These are phyloP conservation scores for Hypoxylon sp. DNA, from an alignment of 2,329 filamentous ascomycete species.

Conservation along the genomic window DNA sequence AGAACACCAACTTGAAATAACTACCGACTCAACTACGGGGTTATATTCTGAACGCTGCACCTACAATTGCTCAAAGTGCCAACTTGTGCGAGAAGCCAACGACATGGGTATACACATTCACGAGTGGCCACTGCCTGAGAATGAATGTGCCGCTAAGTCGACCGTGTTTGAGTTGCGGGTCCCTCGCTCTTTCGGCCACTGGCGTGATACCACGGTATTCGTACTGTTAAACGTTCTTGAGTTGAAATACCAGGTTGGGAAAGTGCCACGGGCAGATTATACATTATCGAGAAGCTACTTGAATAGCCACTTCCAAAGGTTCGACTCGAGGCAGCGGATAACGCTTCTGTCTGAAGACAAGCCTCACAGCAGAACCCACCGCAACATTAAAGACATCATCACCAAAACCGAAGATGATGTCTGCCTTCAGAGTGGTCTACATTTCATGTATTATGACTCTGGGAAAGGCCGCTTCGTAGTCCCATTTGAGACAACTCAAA, in stretches of 20 bases:
- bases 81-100: conserved; percentile 51
- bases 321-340: conserved; percentile 17
- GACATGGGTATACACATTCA: conserved; percentile 62
- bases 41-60: background rate
- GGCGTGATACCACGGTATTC: conserved; percentile 65
- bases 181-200: conserved; percentile 60
- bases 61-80: conserved; percentile 58
- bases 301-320: background rate
- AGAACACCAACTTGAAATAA: conserved; percentile 20
- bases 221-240: conserved; percentile 60
- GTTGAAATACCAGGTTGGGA: conserved; percentile 35
- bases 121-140: conserved; percentile 69
- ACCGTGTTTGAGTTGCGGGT: conserved; percentile 67
- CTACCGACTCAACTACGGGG: background rate
- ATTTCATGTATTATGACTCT: conserved; percentile 58
- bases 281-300: background rate
- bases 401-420: conserved; percentile 55
- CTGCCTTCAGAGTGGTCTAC: conserved; percentile 63
- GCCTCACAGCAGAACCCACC: conserved; percentile 40
- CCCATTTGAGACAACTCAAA: conserved; percentile 33
- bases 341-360: conserved; percentile 33
- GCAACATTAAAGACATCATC: background rate
- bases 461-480: conserved; percentile 29
- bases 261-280: conserved; percentile 51
- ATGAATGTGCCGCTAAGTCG: conserved; percentile 56